These are phyloP conservation scores for Lachnellula cervina DNA, from an alignment of 2,329 filamentous ascomycete species.

Conservation along the genomic window DNA sequence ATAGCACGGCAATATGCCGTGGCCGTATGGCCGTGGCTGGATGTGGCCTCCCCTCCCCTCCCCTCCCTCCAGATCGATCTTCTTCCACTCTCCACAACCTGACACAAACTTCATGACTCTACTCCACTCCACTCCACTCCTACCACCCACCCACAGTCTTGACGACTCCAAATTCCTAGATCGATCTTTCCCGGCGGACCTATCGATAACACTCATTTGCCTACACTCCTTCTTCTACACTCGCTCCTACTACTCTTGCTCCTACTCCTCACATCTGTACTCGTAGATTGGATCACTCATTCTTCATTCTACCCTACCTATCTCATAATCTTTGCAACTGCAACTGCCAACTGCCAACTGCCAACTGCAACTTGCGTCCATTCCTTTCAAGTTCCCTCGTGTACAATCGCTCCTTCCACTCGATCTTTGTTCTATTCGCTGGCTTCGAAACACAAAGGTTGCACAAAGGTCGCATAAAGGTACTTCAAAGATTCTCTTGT, in stretches of 20 bases:
- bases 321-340: background rate
- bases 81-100: background rate
- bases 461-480: background rate
- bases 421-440: constrained; percentile 1
- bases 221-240: background rate
- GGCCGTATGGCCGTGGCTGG: too few relatives aligned
- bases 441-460: background rate
- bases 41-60: background rate
- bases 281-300: constrained; percentile 6
- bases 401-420: background rate
- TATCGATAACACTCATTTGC: background rate
- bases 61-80: background rate
- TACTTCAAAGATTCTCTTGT: background rate
- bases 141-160: background rate
- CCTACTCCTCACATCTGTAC: background rate
- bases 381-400: background rate
- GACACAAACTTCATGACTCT: background rate
- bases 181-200: background rate
- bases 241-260: background rate
- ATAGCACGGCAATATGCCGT: too few relatives aligned
- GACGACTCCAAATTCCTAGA: background rate
- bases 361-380: background rate
- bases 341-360: too few relatives aligned
- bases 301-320: constrained; percentile 1
- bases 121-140: background rate